Evolutionary conservation across 371 early-diverging fungal species (phyloP).

Genomic region (Mortierella sp.): DNA sequence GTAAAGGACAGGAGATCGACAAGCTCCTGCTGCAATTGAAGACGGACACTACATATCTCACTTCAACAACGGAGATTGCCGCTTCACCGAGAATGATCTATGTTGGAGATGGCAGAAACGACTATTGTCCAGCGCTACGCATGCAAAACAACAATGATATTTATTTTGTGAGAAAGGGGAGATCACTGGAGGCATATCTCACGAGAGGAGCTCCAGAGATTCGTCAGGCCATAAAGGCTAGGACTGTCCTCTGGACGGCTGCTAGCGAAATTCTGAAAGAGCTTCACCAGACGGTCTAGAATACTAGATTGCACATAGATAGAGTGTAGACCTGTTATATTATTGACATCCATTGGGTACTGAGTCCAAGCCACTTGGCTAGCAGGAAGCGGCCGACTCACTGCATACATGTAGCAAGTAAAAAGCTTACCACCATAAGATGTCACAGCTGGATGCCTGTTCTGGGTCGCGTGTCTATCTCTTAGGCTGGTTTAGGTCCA

Average conservation of each 20-base stretch:
- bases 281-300: not conserved
- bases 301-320: not conserved
- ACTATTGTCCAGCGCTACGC: slow-evolving; percentile 49
- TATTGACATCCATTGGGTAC: not conserved
- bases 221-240: slow-evolving; percentile 13
- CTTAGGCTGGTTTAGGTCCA: no score
- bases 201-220: not conserved
- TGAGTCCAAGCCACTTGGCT: no score
- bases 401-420: no score
- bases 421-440: no score
- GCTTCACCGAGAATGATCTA: slow-evolving; percentile 23
- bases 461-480: no score
- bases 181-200: slow-evolving; percentile 34
- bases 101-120: slow-evolving; percentile 50
- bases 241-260: slow-evolving; percentile 28
- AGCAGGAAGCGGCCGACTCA: no score
- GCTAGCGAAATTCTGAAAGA: slow-evolving; percentile 24
- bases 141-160: slow-evolving; percentile 17
- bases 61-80: not conserved
- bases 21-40: slow-evolving; percentile 12
- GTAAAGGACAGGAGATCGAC: slow-evolving; percentile 48
- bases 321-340: not conserved
- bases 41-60: not conserved
- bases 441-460: no score
- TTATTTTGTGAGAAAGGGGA: slow-evolving; percentile 29